Conservation (phyloP, 306 rosid genomes). For the Dryas alaskensis region DNA sequence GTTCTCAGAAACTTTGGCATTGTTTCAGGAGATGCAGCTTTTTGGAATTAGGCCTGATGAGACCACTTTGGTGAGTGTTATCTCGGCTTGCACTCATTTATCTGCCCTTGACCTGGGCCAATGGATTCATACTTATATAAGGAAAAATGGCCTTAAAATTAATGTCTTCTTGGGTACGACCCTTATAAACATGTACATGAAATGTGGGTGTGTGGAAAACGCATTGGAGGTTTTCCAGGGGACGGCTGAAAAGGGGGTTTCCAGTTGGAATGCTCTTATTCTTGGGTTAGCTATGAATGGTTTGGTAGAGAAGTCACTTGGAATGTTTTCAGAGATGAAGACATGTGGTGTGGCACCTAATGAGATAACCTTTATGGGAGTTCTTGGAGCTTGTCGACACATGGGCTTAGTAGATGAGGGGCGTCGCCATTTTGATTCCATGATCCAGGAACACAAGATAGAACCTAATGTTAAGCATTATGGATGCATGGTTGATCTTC, state of each 20-base stretch:
- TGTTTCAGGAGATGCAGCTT: slow-evolving; percentile 71
- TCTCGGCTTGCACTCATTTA: slow-evolving; percentile 71
- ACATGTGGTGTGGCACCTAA: slow-evolving; percentile 47
- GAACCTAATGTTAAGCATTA: slow-evolving; percentile 75
- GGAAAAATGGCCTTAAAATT: slow-evolving; percentile 35
- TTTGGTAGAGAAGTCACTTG: slow-evolving; percentile 56
- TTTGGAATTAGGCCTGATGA: slow-evolving; percentile 58
- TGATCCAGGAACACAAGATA: slow-evolving; percentile 57
- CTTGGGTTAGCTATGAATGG: slow-evolving; percentile 82
- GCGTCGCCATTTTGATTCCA: slow-evolving; percentile 54
- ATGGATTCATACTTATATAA: slow-evolving; percentile 74
- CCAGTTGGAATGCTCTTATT: slow-evolving; percentile 86
- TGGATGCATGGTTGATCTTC: slow-evolving; percentile 85
- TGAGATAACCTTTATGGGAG: slow-evolving; percentile 82
- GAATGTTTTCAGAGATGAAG: slow-evolving; percentile 57
- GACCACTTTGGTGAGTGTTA: slow-evolving; percentile 63
- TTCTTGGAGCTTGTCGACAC: slow-evolving; percentile 86
- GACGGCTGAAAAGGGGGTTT: slow-evolving; percentile 58
- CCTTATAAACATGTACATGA: slow-evolving; percentile 57
- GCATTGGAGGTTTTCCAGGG: slow-evolving; percentile 57
- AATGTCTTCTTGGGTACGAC: slow-evolving; percentile 43
- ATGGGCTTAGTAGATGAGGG: slow-evolving; percentile 85
- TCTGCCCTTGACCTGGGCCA: slow-evolving; percentile 70
- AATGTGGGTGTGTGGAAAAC: slow-evolving; percentile 71
- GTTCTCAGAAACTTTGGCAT: slow-evolving; percentile 58